These are phyloP conservation scores for Laetiporus sulphureus DNA, from an alignment of 1,284 basidiomycete species.

Conservation along the genomic window DNA sequence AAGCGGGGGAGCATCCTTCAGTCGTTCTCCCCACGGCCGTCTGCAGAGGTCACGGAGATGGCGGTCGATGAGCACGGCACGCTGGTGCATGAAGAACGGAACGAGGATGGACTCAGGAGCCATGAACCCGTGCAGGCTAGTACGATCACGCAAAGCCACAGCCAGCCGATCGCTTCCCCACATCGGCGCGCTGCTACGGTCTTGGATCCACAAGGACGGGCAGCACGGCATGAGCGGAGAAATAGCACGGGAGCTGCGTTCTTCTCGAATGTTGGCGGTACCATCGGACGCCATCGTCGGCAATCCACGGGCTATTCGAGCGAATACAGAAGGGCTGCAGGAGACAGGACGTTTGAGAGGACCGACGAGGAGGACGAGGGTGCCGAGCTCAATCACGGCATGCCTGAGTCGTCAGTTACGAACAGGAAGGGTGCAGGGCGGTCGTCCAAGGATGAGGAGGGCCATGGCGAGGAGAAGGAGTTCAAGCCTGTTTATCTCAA, in stretches of 20 bases:
- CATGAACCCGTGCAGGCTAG: constrained; percentile 27
- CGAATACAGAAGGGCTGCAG: constrained; percentile 31
- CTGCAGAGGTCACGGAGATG: constrained; percentile 27
- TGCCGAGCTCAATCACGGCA: constrained; percentile 29
- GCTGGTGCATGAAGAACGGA: constrained; percentile 22
- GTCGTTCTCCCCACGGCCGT: constrained; percentile 40
- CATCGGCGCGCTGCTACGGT: constrained; percentile 71
- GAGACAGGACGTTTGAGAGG: constrained; percentile 43
- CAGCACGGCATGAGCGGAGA: constrained; percentile 64
- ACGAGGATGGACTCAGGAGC: constrained; percentile 10
- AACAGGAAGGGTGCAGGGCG: constrained; percentile 26
- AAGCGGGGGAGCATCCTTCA: constrained; percentile 48
- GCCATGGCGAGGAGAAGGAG: constrained; percentile 49
- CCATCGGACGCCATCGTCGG: constrained; percentile 57
- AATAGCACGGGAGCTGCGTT: constrained; percentile 68
- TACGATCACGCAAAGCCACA: constrained; percentile 38
- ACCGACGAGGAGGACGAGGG: constrained; percentile 41
- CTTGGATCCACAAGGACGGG: constrained; percentile 54
- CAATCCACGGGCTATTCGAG: constrained; percentile 56
- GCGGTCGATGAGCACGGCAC: constrained; percentile 16
- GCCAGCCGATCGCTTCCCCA: constrained; percentile 47
- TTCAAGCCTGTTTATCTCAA: constrained; percentile 88
- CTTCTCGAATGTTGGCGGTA: constrained; percentile 41
- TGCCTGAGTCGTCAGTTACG: constrained; percentile 23
- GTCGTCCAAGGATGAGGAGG: constrained; percentile 24